Conservation (phyloP, 768 basidiomycete genomes). For the Cubamyces lactineus region DNA sequence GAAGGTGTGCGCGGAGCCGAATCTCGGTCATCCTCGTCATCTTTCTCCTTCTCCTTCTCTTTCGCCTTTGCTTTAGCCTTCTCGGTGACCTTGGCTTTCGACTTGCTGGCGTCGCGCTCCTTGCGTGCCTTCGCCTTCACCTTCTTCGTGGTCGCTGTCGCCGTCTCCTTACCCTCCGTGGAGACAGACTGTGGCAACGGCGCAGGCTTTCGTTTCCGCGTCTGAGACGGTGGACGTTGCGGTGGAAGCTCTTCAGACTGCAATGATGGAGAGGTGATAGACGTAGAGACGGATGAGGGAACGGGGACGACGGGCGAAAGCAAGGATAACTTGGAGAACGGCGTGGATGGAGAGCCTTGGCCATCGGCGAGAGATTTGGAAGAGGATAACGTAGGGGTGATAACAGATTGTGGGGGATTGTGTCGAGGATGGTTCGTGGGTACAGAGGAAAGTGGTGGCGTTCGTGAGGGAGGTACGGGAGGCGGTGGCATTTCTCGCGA, state of each 20-base stretch:
- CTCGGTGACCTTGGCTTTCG: neutral
- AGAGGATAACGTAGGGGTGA: neutral
- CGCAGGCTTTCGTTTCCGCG: slow-evolving; percentile 6
- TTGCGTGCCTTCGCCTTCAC: neutral
- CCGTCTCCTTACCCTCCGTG: neutral
- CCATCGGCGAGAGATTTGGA: slow-evolving; percentile 10
- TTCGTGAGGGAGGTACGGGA: slow-evolving; percentile 48
- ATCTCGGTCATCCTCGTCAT: neutral
- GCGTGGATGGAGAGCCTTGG: slow-evolving; percentile 46
- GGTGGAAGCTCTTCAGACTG: neutral
- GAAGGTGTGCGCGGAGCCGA: slow-evolving; percentile 1
- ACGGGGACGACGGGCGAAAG: slow-evolving; percentile 38
- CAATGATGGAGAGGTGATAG: neutral
- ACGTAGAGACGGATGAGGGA: slow-evolving; percentile 14
- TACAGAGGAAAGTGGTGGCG: slow-evolving; percentile 42
- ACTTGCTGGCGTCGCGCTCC: neutral
- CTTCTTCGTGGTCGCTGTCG: slow-evolving; percentile 18
- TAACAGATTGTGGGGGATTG: slow-evolving; percentile 13
- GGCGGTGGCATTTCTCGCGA: slow-evolving; percentile 53
- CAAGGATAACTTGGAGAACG: slow-evolving; percentile 58
- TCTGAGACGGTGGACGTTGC: neutral
- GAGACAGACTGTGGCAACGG: neutral
- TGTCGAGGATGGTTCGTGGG: slow-evolving; percentile 14
- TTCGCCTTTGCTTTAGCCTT: slow-evolving; percentile 6
- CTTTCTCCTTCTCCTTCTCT: slow-evolving; percentile 11